phyloP scores from a whole-genome alignment of 2,329 filamentous ascomycete genomes.

The Neofusicoccum parvum region DNA sequence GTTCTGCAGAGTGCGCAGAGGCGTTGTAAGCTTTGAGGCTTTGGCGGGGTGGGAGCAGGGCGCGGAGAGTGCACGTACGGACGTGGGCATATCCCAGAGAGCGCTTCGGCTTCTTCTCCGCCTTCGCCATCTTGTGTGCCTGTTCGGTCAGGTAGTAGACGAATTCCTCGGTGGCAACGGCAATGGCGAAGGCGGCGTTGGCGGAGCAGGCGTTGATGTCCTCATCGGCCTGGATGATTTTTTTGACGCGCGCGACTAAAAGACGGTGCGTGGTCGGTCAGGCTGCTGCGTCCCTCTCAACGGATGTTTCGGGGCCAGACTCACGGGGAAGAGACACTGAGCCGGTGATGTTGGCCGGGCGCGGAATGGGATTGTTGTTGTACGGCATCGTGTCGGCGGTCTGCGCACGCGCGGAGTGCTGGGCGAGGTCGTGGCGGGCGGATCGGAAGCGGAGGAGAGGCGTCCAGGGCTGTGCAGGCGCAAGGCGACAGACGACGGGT shows the following conservation, averaged over 20 bases:
- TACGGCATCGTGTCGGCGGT: slow-evolving; percentile 69
- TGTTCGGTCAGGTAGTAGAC: slow-evolving; percentile 87
- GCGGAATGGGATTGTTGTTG: slow-evolving; percentile 82
- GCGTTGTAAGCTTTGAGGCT: slow-evolving; percentile 2
- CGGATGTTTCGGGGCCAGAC: slow-evolving; percentile 37
- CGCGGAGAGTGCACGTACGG: slow-evolving; percentile 52
- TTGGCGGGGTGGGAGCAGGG: slow-evolving; percentile 14
- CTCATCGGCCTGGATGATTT: slow-evolving; percentile 86
- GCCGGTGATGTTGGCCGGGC: slow-evolving; percentile 79
- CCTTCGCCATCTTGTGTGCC: slow-evolving; percentile 83
- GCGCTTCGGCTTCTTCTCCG: slow-evolving; percentile 86
- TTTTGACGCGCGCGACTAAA: slow-evolving; percentile 89
- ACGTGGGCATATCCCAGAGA: slow-evolving; percentile 97
- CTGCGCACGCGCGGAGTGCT: neutral
- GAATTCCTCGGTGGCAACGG: slow-evolving; percentile 93
- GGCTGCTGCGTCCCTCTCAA: neutral
- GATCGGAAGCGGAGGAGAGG: neutral
- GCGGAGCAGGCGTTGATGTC: slow-evolving; percentile 87
- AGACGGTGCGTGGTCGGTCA: neutral
- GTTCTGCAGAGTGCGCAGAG: slow-evolving; percentile 56
- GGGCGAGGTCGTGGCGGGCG: neutral
- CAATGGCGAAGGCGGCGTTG: slow-evolving; percentile 92
- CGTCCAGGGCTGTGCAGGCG: neutral
- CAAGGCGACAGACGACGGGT: neutral
- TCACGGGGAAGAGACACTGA: slow-evolving; percentile 82